A percentile compares a stretch with the other conserved stretches of the same genome.
Conservation (phyloP, 1,139 yeast species). For the Suhomyces terraborum region DNA sequence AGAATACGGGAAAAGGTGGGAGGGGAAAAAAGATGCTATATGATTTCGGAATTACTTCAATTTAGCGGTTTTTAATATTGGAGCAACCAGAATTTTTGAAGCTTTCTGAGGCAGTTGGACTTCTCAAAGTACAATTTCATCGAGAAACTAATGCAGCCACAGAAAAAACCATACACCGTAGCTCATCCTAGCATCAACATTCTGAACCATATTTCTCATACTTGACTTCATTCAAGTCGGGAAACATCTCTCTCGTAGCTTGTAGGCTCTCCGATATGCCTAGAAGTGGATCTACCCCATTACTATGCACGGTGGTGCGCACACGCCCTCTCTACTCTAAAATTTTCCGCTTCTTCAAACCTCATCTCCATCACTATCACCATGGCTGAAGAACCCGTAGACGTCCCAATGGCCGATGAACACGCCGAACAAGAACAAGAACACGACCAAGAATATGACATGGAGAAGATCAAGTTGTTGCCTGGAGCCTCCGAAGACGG, state of each 20-base stretch:
- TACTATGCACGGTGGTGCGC: neutral
- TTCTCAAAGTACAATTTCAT: neutral
- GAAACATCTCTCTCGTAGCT: too few relatives aligned
- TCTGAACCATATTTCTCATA: too few relatives aligned
- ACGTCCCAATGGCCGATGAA: constrained; percentile 29
- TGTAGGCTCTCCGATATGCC: too few relatives aligned
- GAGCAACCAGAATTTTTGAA: neutral
- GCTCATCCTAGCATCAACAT: too few relatives aligned
- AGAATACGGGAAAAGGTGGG: neutral
- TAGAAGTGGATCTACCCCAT: too few relatives aligned
- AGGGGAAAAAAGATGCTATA: too few relatives aligned
- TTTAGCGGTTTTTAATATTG: neutral
- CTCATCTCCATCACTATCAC: constrained; percentile 8
- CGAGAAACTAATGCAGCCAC: too few relatives aligned
- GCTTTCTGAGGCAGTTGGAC: too few relatives aligned
- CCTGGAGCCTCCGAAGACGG: constrained; percentile 97
- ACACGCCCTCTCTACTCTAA: constrained; percentile 13
- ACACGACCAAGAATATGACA: constrained; percentile 46
- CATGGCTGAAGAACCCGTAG: constrained; percentile 28
- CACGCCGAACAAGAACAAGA: constrained; percentile 21
- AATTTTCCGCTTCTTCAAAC: constrained; percentile 11
- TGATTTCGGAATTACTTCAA: neutral
- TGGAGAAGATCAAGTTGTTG: constrained; percentile 57
- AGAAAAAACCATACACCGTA: too few relatives aligned
- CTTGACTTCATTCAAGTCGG: too few relatives aligned